phyloP scores from a whole-genome alignment of 129 eudicot genomes.

The Tanacetum coccineum region DNA sequence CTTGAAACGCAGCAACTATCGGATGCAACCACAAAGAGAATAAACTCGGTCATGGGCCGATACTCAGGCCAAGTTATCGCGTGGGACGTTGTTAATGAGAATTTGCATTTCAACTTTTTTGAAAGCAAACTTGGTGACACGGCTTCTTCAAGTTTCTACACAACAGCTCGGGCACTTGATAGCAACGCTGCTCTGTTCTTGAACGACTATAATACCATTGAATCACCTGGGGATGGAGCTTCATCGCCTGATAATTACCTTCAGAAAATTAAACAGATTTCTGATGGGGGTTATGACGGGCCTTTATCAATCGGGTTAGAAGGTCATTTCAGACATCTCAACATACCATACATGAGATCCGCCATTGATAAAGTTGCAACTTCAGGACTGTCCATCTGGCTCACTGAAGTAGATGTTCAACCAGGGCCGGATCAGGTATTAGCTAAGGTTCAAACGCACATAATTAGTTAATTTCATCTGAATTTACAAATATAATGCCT shows the following conservation, averaged over 20 bases:
- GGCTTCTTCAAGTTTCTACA: slow-evolving; percentile 29
- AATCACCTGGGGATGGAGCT: slow-evolving; percentile 26
- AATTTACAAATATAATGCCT: background rate
- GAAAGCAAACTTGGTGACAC: slow-evolving; percentile 48
- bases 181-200: slow-evolving; percentile 36
- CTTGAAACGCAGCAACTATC: slow-evolving; percentile 28
- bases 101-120: slow-evolving; percentile 50
- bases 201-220: slow-evolving; percentile 74
- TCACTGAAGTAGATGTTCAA: slow-evolving; percentile 62
- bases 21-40: slow-evolving; percentile 31
- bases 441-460: background rate
- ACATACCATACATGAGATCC: slow-evolving; percentile 59
- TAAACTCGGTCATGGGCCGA: slow-evolving; percentile 36
- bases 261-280: slow-evolving; percentile 30
- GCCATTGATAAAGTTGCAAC: slow-evolving; percentile 52
- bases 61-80: slow-evolving; percentile 47
- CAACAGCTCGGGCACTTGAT: slow-evolving; percentile 30
- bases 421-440: slow-evolving; percentile 42
- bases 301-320: slow-evolving; percentile 63
- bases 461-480: background rate
- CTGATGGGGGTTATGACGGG: slow-evolving; percentile 32
- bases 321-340: slow-evolving; percentile 42
- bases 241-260: slow-evolving; percentile 46
- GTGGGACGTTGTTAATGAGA: slow-evolving; percentile 87
- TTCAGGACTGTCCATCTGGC: slow-evolving; percentile 57